A percentile compares a stretch with the other conserved stretches of the same genome.
phyloP scores from a whole-genome alignment of 1,284 basidiomycete species.

The Tausonia pullulans region DNA sequence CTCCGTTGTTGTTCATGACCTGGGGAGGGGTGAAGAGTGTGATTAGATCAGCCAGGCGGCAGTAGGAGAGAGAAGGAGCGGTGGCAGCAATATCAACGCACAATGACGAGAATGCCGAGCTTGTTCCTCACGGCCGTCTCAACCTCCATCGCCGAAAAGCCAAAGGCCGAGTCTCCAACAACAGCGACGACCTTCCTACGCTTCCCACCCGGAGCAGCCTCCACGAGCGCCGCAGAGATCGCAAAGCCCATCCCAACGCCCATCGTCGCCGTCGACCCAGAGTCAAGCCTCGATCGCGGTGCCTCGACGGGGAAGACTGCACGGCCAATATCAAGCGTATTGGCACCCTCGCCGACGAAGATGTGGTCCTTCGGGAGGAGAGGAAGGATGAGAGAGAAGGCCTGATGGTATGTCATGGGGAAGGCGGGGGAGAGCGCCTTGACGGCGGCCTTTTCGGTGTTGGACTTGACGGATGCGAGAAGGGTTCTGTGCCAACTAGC shows the following conservation, averaged over 20 bases:
- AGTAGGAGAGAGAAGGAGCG: too few species aligned
- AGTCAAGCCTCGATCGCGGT: slow-evolving; percentile 19
- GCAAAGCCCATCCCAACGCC: slow-evolving; percentile 21
- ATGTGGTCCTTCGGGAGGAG: slow-evolving; percentile 17
- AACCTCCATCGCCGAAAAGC: slow-evolving; percentile 21
- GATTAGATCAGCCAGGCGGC: too few species aligned
- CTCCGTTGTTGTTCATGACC: slow-evolving; percentile 22
- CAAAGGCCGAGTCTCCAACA: slow-evolving; percentile 21
- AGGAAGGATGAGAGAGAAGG: slow-evolving; percentile 18
- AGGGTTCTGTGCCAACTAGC: slow-evolving; percentile 17
- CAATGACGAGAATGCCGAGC: slow-evolving; percentile 20
- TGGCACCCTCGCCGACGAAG: slow-evolving; percentile 21
- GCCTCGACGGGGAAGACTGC: slow-evolving; percentile 20
- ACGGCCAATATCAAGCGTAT: slow-evolving; percentile 21
- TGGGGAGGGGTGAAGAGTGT: too few species aligned
- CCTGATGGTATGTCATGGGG: slow-evolving; percentile 20
- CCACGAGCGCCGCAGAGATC: slow-evolving; percentile 18
- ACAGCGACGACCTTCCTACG: slow-evolving; percentile 19
- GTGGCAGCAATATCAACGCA: too few species aligned
- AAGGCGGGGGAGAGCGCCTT: slow-evolving; percentile 13
- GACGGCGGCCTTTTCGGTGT: slow-evolving; percentile 15
- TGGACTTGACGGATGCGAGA: slow-evolving; percentile 15
- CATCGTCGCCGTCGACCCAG: slow-evolving; percentile 22
- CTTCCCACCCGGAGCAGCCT: slow-evolving; percentile 7
- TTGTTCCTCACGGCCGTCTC: slow-evolving; percentile 21